phyloP scores from a whole-genome alignment of 2,329 filamentous ascomycete genomes.

The Meredithiella fracta region DNA sequence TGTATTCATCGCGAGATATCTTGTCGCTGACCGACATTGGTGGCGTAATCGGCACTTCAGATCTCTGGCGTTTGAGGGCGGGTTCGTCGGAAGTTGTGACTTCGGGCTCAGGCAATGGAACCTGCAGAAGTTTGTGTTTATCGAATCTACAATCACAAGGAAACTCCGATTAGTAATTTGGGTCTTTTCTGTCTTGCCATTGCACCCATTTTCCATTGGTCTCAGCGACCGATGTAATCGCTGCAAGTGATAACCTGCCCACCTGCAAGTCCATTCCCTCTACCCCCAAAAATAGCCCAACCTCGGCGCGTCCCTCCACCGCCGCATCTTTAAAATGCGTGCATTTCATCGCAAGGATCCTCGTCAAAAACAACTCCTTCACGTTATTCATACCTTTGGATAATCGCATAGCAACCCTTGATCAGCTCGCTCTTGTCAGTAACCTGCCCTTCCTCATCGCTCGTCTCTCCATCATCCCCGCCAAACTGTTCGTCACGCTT shows the following conservation, averaged over 20 bases:
- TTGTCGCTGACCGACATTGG: constrained; percentile 37
- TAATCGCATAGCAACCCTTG: constrained; percentile 23
- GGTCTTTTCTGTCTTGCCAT: no score
- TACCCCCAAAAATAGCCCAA: no score
- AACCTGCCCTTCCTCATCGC: constrained; percentile 2
- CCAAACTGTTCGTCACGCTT: constrained; percentile 34
- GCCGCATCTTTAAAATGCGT: background rate
- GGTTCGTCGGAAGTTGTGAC: constrained; percentile 34
- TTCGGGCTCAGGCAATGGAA: constrained; percentile 35
- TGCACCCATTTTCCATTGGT: no score
- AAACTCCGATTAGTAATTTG: background rate
- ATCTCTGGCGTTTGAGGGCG: constrained; percentile 43
- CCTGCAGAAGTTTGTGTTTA: constrained; percentile 17
- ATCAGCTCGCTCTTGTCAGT: constrained; percentile 23
- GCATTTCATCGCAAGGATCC: background rate
- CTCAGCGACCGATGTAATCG: background rate
- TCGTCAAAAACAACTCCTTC: background rate
- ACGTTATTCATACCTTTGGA: constrained; percentile 23
- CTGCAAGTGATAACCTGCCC: background rate
- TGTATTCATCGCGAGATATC: constrained; percentile 34
- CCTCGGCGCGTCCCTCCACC: background rate
- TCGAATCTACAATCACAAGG: constrained; percentile 32
- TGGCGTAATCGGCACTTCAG: constrained; percentile 26
- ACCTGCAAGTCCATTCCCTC: background rate
- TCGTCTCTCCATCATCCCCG: constrained; percentile 17